These are phyloP conservation scores for Blumeriella jaapii DNA, from an alignment of 2,329 filamentous ascomycete species.

Conservation along the genomic window DNA sequence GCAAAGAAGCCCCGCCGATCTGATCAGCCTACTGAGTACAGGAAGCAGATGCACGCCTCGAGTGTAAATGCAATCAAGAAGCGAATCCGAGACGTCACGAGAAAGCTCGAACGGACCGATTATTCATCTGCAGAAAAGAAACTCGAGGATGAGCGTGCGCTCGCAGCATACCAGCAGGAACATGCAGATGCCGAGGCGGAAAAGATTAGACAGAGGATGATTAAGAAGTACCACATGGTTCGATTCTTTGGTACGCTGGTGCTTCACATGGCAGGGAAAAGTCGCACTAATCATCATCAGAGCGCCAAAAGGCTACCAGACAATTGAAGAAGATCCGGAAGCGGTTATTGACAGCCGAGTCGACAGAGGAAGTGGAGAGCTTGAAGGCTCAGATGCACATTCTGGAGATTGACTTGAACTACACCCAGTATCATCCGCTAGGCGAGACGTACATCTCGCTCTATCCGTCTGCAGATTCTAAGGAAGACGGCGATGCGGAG, in stretches of 20 bases:
- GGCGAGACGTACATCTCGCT: conserved; percentile 58
- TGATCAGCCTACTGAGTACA: conserved; percentile 19
- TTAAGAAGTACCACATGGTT: conserved; percentile 71
- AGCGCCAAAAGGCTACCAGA: conserved; percentile 61
- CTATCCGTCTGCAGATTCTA: conserved; percentile 37
- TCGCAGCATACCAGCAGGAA: conserved; percentile 54
- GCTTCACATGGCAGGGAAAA: no score
- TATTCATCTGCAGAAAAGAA: conserved; percentile 57
- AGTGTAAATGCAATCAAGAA: conserved; percentile 54
- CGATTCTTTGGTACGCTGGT: conserved; percentile 59
- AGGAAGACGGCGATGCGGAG: conserved; percentile 21
- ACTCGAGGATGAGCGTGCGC: conserved; percentile 59
- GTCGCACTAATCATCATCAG: conserved; percentile 30
- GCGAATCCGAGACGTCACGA: conserved; percentile 56
- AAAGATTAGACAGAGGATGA: conserved; percentile 57
- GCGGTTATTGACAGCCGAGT: conserved; percentile 40
- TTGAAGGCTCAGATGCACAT: conserved; percentile 50
- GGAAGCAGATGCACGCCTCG: conserved; percentile 25
- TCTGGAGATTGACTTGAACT: conserved; percentile 64
- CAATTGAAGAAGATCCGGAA: conserved; percentile 53
- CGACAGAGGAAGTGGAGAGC: conserved; percentile 38
- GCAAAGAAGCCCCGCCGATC: conserved; percentile 25
- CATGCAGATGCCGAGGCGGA: conserved; percentile 47
- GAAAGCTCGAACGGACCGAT: conserved; percentile 48
- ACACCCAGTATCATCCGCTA: conserved; percentile 61